phyloP scores from a whole-genome alignment of 169 alveolate genomes.

The Ichthyophthirius multifiliis region DNA sequence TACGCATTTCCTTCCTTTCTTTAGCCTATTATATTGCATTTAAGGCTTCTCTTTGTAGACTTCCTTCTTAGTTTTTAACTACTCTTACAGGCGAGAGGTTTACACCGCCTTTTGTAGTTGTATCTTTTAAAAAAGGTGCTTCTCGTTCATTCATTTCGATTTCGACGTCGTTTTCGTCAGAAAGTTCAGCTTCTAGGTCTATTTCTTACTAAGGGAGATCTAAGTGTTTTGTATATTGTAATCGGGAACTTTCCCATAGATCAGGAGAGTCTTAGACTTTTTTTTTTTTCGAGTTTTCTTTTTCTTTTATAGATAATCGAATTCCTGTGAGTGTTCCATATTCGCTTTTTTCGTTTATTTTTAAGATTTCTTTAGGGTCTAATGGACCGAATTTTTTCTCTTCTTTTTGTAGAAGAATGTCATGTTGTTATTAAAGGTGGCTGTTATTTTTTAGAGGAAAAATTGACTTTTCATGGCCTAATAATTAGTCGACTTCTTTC shows the following conservation, averaged over 20 bases:
- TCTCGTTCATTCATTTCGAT: slow-evolving; percentile 92
- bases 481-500: slow-evolving; percentile 48
- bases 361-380: slow-evolving; percentile 9
- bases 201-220: slow-evolving; percentile 12
- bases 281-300: slow-evolving; percentile 59
- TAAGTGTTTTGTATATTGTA: slow-evolving; percentile 20
- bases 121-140: slow-evolving; percentile 95
- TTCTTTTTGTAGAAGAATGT: slow-evolving; percentile 11
- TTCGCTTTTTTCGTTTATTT: slow-evolving; percentile 11
- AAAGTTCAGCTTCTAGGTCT: slow-evolving; percentile 40
- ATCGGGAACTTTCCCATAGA: slow-evolving; percentile 74
- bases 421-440: not conserved
- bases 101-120: slow-evolving; percentile 91
- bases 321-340: slow-evolving; percentile 85
- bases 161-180: slow-evolving; percentile 78
- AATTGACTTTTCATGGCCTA: slow-evolving; percentile 17
- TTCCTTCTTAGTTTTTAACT: slow-evolving; percentile 92
- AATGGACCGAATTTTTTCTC: slow-evolving; percentile 25
- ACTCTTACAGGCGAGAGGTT: slow-evolving; percentile 90
- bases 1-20: slow-evolving; percentile 91
- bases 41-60: slow-evolving; percentile 88
- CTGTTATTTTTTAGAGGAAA: not conserved
- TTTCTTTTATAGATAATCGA: slow-evolving; percentile 60
- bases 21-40: slow-evolving; percentile 89
- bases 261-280: slow-evolving; percentile 68